These are phyloP conservation scores for Coemansia sp. DNA, from an alignment of 192 early-diverging fungal species.

Conservation along the genomic window DNA sequence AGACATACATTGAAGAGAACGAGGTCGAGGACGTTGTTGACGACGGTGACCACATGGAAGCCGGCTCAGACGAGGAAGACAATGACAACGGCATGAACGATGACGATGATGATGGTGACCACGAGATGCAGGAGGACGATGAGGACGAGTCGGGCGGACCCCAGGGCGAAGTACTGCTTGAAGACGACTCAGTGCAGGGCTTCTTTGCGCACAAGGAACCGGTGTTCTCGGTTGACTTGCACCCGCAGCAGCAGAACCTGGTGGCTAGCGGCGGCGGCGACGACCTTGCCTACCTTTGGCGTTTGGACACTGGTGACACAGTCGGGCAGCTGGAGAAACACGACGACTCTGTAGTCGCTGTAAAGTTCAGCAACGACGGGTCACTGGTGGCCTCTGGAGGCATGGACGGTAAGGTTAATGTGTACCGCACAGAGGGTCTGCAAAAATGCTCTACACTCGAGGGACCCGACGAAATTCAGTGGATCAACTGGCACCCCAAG, in stretches of 20 bases:
- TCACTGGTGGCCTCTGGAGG: slow-evolving; percentile 83
- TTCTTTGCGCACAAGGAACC: slow-evolving; percentile 91
- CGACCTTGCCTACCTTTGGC: slow-evolving; percentile 90
- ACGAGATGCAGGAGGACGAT: slow-evolving; percentile 1
- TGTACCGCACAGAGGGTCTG: slow-evolving; percentile 28
- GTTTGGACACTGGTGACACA: slow-evolving; percentile 74
- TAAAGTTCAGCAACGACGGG: slow-evolving; percentile 82
- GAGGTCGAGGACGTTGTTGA: slow-evolving; percentile 28
- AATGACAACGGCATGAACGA: slow-evolving; percentile 60
- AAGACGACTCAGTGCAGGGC: slow-evolving; percentile 87
- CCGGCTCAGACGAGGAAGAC: slow-evolving; percentile 22
- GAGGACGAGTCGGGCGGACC: background rate
- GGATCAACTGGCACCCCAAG: slow-evolving; percentile 95
- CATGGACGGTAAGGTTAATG: slow-evolving; percentile 91
- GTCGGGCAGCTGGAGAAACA: slow-evolving; percentile 68
- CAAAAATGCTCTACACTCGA: slow-evolving; percentile 59
- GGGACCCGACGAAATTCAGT: slow-evolving; percentile 89
- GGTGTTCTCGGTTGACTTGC: slow-evolving; percentile 80
- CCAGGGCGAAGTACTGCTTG: slow-evolving; percentile 28
- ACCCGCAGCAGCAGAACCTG: slow-evolving; percentile 68
- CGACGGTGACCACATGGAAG: slow-evolving; percentile 13
- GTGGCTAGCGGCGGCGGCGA: slow-evolving; percentile 88
- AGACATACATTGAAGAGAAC: slow-evolving; percentile 38
- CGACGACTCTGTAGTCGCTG: slow-evolving; percentile 81
- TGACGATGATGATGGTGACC: slow-evolving; percentile 6